phyloP scores from a whole-genome alignment of 768 basidiomycete genomes.

The Boletus tomentosulus region DNA sequence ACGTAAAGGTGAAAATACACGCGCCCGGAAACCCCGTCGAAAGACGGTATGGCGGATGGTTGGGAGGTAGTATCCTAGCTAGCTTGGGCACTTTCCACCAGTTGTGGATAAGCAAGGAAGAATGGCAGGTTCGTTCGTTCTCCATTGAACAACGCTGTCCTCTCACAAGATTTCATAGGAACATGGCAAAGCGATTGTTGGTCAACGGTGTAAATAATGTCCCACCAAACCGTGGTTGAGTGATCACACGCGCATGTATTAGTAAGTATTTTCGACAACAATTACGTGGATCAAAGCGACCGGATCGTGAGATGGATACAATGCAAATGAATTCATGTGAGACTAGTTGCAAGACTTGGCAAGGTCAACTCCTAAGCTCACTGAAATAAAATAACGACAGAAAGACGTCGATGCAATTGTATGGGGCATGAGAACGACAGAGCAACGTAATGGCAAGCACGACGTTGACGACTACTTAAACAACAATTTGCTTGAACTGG shows the following conservation, averaged over 20 bases:
- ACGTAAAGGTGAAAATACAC: conserved; percentile 80
- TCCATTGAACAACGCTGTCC: background rate
- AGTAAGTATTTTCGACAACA: background rate
- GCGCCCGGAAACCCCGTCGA: conserved; percentile 89
- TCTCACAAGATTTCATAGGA: conserved; percentile 43
- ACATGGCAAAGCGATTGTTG: conserved; percentile 78
- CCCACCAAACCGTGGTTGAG: background rate
- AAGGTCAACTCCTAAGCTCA: conserved; percentile 34
- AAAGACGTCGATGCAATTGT: conserved; percentile 13
- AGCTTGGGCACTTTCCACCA: conserved; percentile 98
- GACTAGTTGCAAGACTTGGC: conserved; percentile 18
- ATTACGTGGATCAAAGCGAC: conserved; percentile 9
- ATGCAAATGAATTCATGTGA: conserved; percentile 10
- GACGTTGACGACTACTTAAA: conserved; percentile 24
- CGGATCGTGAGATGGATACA: conserved; percentile 7
- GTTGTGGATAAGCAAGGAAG: conserved; percentile 90
- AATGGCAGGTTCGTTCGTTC: conserved; percentile 69
- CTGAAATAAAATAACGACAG: conserved; percentile 21
- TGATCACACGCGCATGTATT: too few species aligned
- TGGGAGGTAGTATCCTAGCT: conserved; percentile 93
- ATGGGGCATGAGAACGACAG: conserved; percentile 12
- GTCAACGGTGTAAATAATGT: conserved; percentile 76
- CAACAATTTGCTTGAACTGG: conserved; percentile 22
- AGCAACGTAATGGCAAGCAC: conserved; percentile 25
- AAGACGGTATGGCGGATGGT: conserved; percentile 88